Percentiles rank a stretch among this genome's conserved stretches.
These are phyloP conservation scores for Aspergillus ostianus DNA, from an alignment of 495 filamentous ascomycete genomes.

Conservation along the genomic window DNA sequence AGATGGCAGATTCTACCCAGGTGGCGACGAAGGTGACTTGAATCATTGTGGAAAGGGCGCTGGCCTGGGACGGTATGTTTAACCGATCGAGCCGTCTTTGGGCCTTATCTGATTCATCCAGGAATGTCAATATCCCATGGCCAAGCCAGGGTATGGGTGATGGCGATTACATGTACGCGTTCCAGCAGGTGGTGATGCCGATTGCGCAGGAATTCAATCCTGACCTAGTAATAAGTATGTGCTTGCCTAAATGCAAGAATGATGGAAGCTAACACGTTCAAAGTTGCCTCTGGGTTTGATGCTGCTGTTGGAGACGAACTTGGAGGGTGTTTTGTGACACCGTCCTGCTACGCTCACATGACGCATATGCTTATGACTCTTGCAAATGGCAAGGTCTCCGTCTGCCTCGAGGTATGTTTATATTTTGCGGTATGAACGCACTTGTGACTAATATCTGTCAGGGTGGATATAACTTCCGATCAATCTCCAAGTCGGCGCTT, in stretches of 20 bases:
- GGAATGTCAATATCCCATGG: constrained; percentile 97
- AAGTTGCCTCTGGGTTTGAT: constrained; percentile 92
- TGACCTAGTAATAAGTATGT: constrained; percentile 79
- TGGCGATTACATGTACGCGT: constrained; percentile 93
- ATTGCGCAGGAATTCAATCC: constrained; percentile 90
- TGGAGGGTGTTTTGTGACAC: constrained; percentile 87
- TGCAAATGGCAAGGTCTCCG: constrained; percentile 85
- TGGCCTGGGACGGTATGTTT: constrained; percentile 65
- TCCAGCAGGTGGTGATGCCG: constrained; percentile 96
- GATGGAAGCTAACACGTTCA: constrained; percentile 13
- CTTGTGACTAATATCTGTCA: constrained; percentile 22
- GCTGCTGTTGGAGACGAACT: constrained; percentile 90
- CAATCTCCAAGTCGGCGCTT: constrained; percentile 87
- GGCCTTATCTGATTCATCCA: constrained; percentile 29
- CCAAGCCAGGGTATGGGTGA: constrained; percentile 89
- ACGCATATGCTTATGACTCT: constrained; percentile 98
- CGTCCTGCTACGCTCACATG: constrained; percentile 94
- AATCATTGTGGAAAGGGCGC: constrained; percentile 70
- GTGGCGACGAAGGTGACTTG: constrained; percentile 68
- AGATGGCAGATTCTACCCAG: constrained; percentile 83
- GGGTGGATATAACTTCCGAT: constrained; percentile 91
- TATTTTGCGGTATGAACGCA: background rate
- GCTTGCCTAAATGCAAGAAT: background rate
- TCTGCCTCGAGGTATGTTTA: constrained; percentile 72
- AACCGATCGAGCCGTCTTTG: background rate